Percentiles rank a stretch among this genome's conserved stretches.
Conservation (phyloP, 768 basidiomycete species). For the Wakefieldia striispora region DNA sequence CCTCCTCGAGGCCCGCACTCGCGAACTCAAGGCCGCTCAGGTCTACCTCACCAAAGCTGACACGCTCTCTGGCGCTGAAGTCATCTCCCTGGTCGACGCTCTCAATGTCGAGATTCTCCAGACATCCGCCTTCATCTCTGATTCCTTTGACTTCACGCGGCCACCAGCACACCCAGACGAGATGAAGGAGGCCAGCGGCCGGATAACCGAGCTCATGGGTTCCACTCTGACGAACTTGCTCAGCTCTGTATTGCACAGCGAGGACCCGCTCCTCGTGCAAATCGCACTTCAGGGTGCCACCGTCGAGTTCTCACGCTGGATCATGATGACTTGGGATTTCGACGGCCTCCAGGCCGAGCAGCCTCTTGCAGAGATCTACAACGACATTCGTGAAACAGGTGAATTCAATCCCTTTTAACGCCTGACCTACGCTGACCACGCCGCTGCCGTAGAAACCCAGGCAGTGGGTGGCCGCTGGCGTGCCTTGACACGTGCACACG, state of each 20-base stretch:
- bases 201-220: slow-evolving; percentile 34
- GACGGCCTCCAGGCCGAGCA: slow-evolving; percentile 30
- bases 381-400: slow-evolving; percentile 45
- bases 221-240: slow-evolving; percentile 25
- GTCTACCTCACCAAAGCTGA: slow-evolving; percentile 45
- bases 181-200: slow-evolving; percentile 27
- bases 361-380: slow-evolving; percentile 34
- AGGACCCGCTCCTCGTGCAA: slow-evolving; percentile 40
- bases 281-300: slow-evolving; percentile 35
- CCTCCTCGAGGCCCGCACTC: slow-evolving; percentile 33
- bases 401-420: neutral
- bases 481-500: slow-evolving; percentile 49
- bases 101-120: slow-evolving; percentile 52
- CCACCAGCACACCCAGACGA: slow-evolving; percentile 18
- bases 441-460: slow-evolving; percentile 44
- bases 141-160: slow-evolving; percentile 34
- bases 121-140: slow-evolving; percentile 42
- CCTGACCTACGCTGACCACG: neutral
- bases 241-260: slow-evolving; percentile 23
- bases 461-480: slow-evolving; percentile 56
- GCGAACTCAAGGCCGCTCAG: slow-evolving; percentile 43
- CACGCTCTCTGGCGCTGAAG: slow-evolving; percentile 42
- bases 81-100: slow-evolving; percentile 36
- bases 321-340: slow-evolving; percentile 36
- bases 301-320: slow-evolving; percentile 32